Evolutionary conservation across 2,329 filamentous ascomycete species (phyloP).

Genomic region (Penicillium fuscoglaucum): DNA sequence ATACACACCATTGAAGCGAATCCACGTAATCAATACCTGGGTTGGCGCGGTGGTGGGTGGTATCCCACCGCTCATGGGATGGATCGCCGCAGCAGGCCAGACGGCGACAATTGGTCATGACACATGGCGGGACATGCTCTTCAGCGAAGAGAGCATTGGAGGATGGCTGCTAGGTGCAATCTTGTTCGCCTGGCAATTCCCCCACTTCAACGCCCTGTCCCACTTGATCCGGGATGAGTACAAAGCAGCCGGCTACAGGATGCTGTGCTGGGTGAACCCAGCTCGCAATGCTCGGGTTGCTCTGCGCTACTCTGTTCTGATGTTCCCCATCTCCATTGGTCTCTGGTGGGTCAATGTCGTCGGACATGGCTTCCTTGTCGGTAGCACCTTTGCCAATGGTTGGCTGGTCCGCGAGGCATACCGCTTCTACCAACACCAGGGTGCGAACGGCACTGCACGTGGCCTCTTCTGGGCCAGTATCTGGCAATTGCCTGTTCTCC

Average conservation of each 20-base stretch:
- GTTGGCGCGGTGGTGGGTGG: conserved; percentile 88
- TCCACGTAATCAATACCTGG: conserved; percentile 91
- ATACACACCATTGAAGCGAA: conserved; percentile 89
- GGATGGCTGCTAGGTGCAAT: conserved; percentile 86
- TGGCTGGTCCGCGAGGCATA: conserved; percentile 83
- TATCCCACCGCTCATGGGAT: conserved; percentile 96
- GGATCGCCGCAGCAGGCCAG: conserved; percentile 91
- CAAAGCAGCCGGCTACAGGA: conserved; percentile 64
- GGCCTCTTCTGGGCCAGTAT: conserved; percentile 96
- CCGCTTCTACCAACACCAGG: conserved; percentile 75
- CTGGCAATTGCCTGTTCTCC: conserved; percentile 87
- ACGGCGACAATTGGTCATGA: conserved; percentile 70
- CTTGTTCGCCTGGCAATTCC: conserved; percentile 95
- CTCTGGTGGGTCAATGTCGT: conserved; percentile 79
- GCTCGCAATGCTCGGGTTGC: conserved; percentile 83
- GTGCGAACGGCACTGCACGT: conserved; percentile 75
- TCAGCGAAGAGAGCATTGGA: conserved; percentile 68
- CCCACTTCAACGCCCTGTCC: conserved; percentile 93
- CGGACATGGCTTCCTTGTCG: conserved; percentile 78
- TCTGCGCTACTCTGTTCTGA: conserved; percentile 78
- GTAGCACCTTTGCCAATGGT: conserved; percentile 76
- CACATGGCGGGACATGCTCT: conserved; percentile 74
- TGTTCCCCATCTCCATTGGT: conserved; percentile 81
- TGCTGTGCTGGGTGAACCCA: conserved; percentile 86
- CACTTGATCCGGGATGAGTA: conserved; percentile 91